Evolutionary conservation across 108 stramenopile genomes (phyloP).

Genomic region (Skeletonema tropicum): DNA sequence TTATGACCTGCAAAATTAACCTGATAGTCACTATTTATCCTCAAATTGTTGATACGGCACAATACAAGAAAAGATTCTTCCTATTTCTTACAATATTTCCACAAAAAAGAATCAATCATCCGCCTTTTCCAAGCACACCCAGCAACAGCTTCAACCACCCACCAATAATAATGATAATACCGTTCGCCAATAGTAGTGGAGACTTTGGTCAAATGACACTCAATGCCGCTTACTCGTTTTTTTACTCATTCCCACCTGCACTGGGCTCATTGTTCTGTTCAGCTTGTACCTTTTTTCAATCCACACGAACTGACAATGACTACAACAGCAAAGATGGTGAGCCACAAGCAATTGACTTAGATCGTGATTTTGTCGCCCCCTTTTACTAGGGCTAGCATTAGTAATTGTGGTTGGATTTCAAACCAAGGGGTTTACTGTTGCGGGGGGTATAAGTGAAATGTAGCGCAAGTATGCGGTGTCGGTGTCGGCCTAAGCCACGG

Average conservation of each 20-base stretch:
- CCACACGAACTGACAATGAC: background rate
- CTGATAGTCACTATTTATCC: no score
- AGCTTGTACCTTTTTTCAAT: conserved; percentile 51
- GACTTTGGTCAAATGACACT: conserved; percentile 18
- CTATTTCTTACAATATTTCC: no score
- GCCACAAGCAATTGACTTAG: conserved; percentile 41
- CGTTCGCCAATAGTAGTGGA: background rate
- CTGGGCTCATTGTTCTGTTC: conserved; percentile 54
- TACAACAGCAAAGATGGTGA: background rate
- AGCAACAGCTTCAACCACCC: background rate
- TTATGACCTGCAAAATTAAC: no score
- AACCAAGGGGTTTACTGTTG: conserved; percentile 43
- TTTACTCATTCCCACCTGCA: conserved; percentile 47
- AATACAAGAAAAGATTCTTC: no score
- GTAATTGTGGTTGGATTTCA: conserved; percentile 69
- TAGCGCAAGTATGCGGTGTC: conserved; percentile 4
- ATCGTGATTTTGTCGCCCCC: conserved; percentile 64
- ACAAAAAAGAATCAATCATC: background rate
- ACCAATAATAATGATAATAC: background rate
- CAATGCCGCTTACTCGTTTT: conserved; percentile 37
- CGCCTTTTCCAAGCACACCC: background rate
- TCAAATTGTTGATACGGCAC: no score
- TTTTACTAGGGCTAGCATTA: conserved; percentile 56
- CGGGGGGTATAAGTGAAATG: background rate
- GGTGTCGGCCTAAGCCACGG: conserved; percentile 63